These are phyloP conservation scores for Phytopythium cucurbitacearum DNA, from an alignment of 352 stramenopile genomes.

Conservation along the genomic window DNA sequence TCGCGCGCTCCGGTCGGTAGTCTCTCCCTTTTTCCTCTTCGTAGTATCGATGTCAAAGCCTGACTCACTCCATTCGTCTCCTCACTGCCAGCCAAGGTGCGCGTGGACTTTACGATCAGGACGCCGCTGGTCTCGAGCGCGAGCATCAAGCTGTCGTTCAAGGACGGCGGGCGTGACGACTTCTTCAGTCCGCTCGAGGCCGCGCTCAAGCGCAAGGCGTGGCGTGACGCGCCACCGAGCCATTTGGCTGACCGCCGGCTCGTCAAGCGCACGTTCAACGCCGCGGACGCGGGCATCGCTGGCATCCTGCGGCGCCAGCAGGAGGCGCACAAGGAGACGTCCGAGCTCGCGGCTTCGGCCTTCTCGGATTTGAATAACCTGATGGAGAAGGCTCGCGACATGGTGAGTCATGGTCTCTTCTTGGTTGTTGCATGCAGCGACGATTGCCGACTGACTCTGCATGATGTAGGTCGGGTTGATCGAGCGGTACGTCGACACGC, in stretches of 20 bases:
- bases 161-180: slow-evolving; percentile 78
- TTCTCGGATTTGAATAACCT: slow-evolving; percentile 90
- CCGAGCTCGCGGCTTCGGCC: slow-evolving; percentile 66
- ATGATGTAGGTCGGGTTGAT: slow-evolving; percentile 61
- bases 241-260: slow-evolving; percentile 69
- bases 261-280: slow-evolving; percentile 75
- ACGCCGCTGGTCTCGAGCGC: slow-evolving; percentile 34
- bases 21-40: too few relatives aligned
- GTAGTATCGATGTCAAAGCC: background rate
- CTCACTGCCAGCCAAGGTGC: slow-evolving; percentile 48
- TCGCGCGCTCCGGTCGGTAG: slow-evolving; percentile 52
- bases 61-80: background rate
- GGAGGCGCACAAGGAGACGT: slow-evolving; percentile 77
- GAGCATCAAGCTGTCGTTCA: slow-evolving; percentile 86
- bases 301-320: slow-evolving; percentile 79
- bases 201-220: slow-evolving; percentile 60
- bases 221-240: slow-evolving; percentile 73
- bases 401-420: slow-evolving; percentile 35
- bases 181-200: slow-evolving; percentile 76
- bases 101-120: slow-evolving; percentile 55
- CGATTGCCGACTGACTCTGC: background rate
- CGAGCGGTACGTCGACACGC: slow-evolving; percentile 86
- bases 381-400: slow-evolving; percentile 88
- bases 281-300: slow-evolving; percentile 73
- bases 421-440: too few relatives aligned